Conservation (phyloP, 2,329 filamentous ascomycete species). For the Ilyonectria robusta region DNA sequence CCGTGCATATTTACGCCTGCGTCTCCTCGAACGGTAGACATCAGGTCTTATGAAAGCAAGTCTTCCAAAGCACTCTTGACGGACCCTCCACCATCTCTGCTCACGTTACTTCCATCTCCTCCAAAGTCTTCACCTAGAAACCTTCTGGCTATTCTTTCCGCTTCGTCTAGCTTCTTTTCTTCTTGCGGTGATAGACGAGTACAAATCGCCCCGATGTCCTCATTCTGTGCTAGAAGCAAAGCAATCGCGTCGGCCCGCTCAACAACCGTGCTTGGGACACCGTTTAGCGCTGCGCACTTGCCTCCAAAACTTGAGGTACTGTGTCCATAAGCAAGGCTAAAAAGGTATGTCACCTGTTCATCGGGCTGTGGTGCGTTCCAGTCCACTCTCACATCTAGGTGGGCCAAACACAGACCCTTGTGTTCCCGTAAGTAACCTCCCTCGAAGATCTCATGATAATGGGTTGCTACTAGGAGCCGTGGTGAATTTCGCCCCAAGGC, state of each 20-base stretch:
- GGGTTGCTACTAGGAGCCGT: conserved; percentile 73
- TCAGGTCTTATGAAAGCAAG: conserved; percentile 13
- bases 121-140: conserved; percentile 62
- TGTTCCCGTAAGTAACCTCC: conserved; percentile 67
- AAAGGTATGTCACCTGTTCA: conserved; percentile 81
- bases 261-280: conserved; percentile 80
- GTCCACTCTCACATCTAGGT: conserved; percentile 80
- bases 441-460: conserved; percentile 82
- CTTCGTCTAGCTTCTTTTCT: conserved; percentile 74
- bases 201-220: conserved; percentile 83
- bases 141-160: conserved; percentile 71
- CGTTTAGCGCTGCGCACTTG: conserved; percentile 88
- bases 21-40: no score
- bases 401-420: conserved; percentile 69
- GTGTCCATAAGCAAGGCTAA: conserved; percentile 76
- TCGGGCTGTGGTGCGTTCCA: conserved; percentile 63
- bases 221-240: conserved; percentile 76
- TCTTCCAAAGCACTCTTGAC: conserved; percentile 37
- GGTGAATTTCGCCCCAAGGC: conserved; percentile 62
- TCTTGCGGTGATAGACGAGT: conserved; percentile 76
- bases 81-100: neutral
- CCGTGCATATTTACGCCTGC: neutral
- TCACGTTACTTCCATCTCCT: neutral
- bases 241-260: conserved; percentile 82
- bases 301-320: conserved; percentile 88